Percentiles rank a stretch among this genome's conserved stretches.
phyloP scores from a whole-genome alignment of 371 early-diverging fungal species.

The Mucor plumbeus region DNA sequence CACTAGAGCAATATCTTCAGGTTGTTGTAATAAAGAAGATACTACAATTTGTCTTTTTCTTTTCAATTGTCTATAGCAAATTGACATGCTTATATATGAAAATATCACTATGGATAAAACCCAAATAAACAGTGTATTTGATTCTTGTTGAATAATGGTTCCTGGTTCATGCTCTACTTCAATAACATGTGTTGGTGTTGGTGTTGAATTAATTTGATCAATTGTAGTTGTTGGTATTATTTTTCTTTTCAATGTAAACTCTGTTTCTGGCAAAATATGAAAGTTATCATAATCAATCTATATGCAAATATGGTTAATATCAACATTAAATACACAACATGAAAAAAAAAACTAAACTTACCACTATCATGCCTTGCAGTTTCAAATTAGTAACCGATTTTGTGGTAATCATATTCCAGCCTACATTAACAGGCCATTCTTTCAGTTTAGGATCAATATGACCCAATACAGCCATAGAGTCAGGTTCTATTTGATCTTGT shows the following conservation, averaged over 20 bases:
- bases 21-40: background rate
- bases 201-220: background rate
- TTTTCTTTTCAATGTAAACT: constrained; percentile 37
- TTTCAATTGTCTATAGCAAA: constrained; percentile 24
- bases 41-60: constrained; percentile 8
- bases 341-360: constrained; percentile 24
- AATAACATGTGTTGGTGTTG: constrained; percentile 12
- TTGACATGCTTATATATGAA: constrained; percentile 36
- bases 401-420: constrained; percentile 35
- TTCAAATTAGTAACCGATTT: constrained; percentile 27
- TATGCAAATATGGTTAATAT: background rate
- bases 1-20: constrained; percentile 2
- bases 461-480: constrained; percentile 38
- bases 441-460: constrained; percentile 49
- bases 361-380: constrained; percentile 54
- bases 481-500: constrained; percentile 27
- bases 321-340: background rate
- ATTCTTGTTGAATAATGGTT: constrained; percentile 20
- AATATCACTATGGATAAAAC: constrained; percentile 27
- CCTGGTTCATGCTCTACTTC: constrained; percentile 27
- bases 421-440: constrained; percentile 43
- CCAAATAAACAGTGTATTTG: constrained; percentile 39
- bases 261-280: constrained; percentile 44
- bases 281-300: constrained; percentile 57
- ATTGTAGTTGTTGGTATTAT: constrained; percentile 2